Evolutionary conservation across 768 basidiomycete genomes (phyloP), one percentile per base, ranked within the genome.

Genomic region (Mycena kentingensis): DNA sequence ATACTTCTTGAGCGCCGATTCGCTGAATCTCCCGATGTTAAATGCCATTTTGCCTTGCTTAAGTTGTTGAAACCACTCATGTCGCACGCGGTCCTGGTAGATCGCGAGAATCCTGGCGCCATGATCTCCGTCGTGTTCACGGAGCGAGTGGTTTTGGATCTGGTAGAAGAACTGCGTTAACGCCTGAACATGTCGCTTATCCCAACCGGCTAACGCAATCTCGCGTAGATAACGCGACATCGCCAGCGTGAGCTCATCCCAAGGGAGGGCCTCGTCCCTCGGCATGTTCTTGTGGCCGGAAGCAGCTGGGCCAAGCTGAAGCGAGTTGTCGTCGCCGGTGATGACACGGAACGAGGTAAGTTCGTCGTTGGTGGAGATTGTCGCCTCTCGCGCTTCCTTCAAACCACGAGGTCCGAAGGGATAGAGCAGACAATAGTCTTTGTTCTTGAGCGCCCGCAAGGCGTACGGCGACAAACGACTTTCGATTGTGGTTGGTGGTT

Each of bases 191-290:
- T 53, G 52, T 2, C 1, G 7, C 3, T 7, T 1, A 0, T 36
- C 22, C 52, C 52, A 53, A 26, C 31, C 12, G 1, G 46, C 52
- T 3, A 31, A 25, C 1, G 10, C 8, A 4, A 47, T 39, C 22
- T 53, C 46, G 11, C 42, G 34, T 24, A 53, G 18, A 26, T 42
- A 53, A 16, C 51, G 43, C 32, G 24, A 22, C 5, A 13, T 27
- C 1, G 37, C 46, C 1, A 47, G 37, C 4, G 11, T 12, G 16
- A 53, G 42, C 13, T 47, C 15, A 19, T 34, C 45, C 22, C 22
- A 32, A 15, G 52, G 13, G 3, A 53, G 25, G 6, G 41, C 16
- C n/a, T 42, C 24, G 21, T 53, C 52, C 1, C 38, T 22, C 1
- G 39, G 25, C 46, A 53, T 47, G 31, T 28, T 35, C 13, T 47